Base-by-base conservation (phyloP, 2,329 filamentous ascomycete species). In the Penicillium psychrosexuale region DNA sequence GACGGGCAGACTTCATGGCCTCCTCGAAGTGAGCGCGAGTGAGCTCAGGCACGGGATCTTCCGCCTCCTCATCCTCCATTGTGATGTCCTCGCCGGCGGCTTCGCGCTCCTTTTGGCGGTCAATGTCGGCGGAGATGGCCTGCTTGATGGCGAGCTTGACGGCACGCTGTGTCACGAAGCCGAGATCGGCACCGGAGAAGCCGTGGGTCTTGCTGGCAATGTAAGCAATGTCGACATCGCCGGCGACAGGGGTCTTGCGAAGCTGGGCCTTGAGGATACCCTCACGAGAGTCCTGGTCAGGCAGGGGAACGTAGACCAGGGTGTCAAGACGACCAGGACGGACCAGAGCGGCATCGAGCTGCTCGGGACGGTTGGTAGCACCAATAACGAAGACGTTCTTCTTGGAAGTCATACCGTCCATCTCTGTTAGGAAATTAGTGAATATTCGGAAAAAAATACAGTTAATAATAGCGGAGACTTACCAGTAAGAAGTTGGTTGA, bases 381-480 rank as follows among this genome's bases (percentile, higher is more conserved):
- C 94, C 94, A 68, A 99, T 99, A 63, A 99, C 94, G 78, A 99
- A 99, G 62, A 99, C 94, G 75, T 99, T 99, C 89, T 99, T 99
- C 90, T 99, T 99, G 37, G 93, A 97, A 43, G 93, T 97, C 93
- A 97, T 97, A 69, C 93, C 93, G 66, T 97, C 93, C 93, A 97
- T 97, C 85, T 97, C 91, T 89, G 62, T 40, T 60, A 22, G 44
- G 11, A 51, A 42, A 67, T 84, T 76, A 85, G 80, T 66, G 3
- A 56, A 55, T 15, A 24, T 33, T 19, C 6, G 36, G n/a, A 19
- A 44, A n/a, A 8, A 27, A 46, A 47, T 6, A 47, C 5, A 37
- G 12, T 17, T 13, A 8, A 8, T 39, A 13, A 39, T n/a, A n/a
- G 19, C 4, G 8, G 28, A 54, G 66, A 79, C 85, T 83, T 84